Evolutionary conservation across 257 asterid species (phyloP).

Genomic region (Buddleja alternifolia): DNA sequence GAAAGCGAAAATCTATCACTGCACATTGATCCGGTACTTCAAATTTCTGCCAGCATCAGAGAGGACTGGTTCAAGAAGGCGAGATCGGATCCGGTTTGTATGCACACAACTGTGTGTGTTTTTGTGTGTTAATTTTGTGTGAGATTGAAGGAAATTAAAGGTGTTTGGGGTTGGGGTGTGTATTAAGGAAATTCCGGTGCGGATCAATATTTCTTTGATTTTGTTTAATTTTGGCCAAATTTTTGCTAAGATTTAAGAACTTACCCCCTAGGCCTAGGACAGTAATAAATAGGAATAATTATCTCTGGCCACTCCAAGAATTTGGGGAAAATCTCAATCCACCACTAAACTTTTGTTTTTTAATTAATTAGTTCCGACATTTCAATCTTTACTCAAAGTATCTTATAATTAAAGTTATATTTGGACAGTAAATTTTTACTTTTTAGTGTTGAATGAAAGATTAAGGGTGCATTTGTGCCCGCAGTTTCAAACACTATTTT

Average conservation of each 20-base stretch:
- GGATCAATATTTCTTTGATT: constrained; percentile 6
- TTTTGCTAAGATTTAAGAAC: no score
- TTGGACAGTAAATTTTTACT: no score
- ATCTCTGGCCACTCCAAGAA: no score
- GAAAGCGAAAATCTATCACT: neutral
- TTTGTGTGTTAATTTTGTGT: constrained; percentile 24
- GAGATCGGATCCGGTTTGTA: constrained; percentile 31
- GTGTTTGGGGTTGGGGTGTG: constrained; percentile 23
- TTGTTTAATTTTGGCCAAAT: no score
- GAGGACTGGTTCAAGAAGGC: constrained; percentile 22
- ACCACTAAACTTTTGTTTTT: neutral
- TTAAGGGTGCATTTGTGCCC: no score
- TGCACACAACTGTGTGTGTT: neutral
- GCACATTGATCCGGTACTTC: constrained; percentile 17
- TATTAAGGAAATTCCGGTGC: constrained; percentile 25
- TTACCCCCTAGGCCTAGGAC: no score
- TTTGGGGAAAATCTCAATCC: neutral
- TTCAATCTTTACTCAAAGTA: neutral
- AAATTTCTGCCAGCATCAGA: constrained; percentile 22
- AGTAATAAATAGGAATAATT: no score
- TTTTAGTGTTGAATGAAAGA: no score
- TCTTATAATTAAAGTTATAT: no score
- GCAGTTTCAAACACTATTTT: no score
- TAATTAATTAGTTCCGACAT: neutral
- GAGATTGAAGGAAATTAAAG: constrained; percentile 32